Base-by-base conservation (phyloP, 805 yeast species). In the Hyphopichia homilentoma region DNA sequence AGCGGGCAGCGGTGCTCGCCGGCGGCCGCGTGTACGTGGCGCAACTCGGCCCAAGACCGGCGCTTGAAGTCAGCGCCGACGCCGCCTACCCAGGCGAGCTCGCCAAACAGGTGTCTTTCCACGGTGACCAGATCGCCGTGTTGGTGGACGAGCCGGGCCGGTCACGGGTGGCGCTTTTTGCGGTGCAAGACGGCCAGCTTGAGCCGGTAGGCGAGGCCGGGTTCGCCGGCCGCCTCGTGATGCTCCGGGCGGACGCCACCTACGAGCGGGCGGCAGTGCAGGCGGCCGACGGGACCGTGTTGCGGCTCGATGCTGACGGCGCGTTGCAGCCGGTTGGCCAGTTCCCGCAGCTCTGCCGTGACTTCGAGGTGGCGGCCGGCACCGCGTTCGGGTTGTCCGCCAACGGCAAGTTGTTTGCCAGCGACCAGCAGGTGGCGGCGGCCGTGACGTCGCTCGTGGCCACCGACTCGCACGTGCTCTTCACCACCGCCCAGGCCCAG, bases 401-500 rank as follows among this genome's bases (percentile, higher is more conserved):
- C 4, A 77, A 70, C 40, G 97, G 97, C 35, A 83, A 82, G 48
- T 59, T 93, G 9, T 86, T 65, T 52, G 79, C 79, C 3, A 78
- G 81, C 43, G 70, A 70, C 1, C 61, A 66, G 11, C 78, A 74
- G 38, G 53, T 88, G 9, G 70, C 84, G 1, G 66, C 76, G 3
- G 87, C 90, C 9, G 89, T 86, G 9, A 89, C 97, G 0, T 89
- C 97, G 0, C 57, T 90, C 36, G 70, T 75, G 35, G 59, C 83
- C 8, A 79, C 95, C 0, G 88, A 81, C 25, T 68, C 79, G 6
- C 81, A 84, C 48, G 61, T 90, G 9, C 56, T 85, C 18, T 83
- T 84, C 53, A 93, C 98, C 0, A 89, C 96, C 2, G 94, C 93
- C 5, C 93, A 85, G 42, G 84, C 87, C 40, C 77, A 77, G 40